These are phyloP conservation scores for Xylaria multiplex DNA, from an alignment of 2,329 filamentous ascomycete species.

Conservation along the genomic window DNA sequence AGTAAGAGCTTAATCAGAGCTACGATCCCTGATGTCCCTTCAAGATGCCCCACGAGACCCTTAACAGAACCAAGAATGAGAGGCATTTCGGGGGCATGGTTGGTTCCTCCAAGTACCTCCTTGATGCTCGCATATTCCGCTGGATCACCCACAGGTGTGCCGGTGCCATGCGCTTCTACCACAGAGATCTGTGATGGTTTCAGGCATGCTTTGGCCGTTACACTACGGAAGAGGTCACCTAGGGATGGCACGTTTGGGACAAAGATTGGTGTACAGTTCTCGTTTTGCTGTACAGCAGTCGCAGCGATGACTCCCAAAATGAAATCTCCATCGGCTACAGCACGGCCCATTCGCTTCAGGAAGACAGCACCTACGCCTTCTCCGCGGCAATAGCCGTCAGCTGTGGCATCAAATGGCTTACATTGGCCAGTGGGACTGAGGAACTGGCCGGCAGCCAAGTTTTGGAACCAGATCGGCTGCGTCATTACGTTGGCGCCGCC, in stretches of 20 bases:
- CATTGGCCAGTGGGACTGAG: slow-evolving; percentile 43
- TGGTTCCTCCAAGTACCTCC: slow-evolving; percentile 33
- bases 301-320: slow-evolving; percentile 52
- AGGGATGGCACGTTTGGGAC: slow-evolving; percentile 51
- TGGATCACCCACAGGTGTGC: slow-evolving; percentile 54
- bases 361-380: slow-evolving; percentile 58
- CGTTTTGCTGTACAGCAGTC: slow-evolving; percentile 53
- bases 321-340: slow-evolving; percentile 58
- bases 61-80: slow-evolving; percentile 48
- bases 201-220: slow-evolving; percentile 40
- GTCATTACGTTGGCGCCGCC: slow-evolving; percentile 48
- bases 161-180: slow-evolving; percentile 56
- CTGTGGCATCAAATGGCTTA: slow-evolving; percentile 52
- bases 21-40: slow-evolving; percentile 47
- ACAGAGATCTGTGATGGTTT: slow-evolving; percentile 38
- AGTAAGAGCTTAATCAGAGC: slow-evolving; percentile 49
- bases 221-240: slow-evolving; percentile 42
- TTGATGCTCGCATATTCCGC: slow-evolving; percentile 44
- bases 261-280: slow-evolving; percentile 53
- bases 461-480: slow-evolving; percentile 34
- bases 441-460: slow-evolving; percentile 41
- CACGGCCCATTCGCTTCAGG: slow-evolving; percentile 58
- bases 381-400: slow-evolving; percentile 63
- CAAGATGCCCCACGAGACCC: slow-evolving; percentile 49
- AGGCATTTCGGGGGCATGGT: too few relatives aligned